Evolutionary conservation across 2,329 filamentous ascomycete species (phyloP).

Genomic region (Pestalotiopsis fici): DNA sequence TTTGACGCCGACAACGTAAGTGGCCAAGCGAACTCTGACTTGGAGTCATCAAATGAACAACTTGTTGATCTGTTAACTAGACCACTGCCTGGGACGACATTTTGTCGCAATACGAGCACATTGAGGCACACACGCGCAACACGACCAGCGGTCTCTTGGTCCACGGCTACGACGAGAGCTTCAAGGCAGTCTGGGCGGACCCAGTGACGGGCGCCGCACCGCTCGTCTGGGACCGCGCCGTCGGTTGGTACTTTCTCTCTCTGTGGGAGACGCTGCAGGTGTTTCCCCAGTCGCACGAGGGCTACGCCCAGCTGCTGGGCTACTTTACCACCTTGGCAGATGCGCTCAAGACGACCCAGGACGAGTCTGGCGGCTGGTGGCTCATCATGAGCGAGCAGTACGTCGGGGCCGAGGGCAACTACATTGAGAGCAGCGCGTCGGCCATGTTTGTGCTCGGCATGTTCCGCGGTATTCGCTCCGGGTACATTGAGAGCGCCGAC

Average conservation of each 20-base stretch:
- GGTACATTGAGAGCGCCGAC: slow-evolving; percentile 28
- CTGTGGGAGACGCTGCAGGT: slow-evolving; percentile 49
- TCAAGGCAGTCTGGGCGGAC: slow-evolving; percentile 48
- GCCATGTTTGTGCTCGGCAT: slow-evolving; percentile 59
- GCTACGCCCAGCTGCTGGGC: slow-evolving; percentile 34
- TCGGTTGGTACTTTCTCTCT: slow-evolving; percentile 52
- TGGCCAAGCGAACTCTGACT: background rate
- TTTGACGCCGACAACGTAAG: slow-evolving; percentile 35
- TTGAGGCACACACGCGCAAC: slow-evolving; percentile 41
- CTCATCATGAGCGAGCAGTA: slow-evolving; percentile 54
- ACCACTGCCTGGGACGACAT: slow-evolving; percentile 44
- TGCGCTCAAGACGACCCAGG: slow-evolving; percentile 42
- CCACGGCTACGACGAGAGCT: slow-evolving; percentile 53
- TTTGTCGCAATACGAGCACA: slow-evolving; percentile 40
- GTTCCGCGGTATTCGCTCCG: slow-evolving; percentile 44
- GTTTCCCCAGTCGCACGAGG: slow-evolving; percentile 35
- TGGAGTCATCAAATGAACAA: background rate
- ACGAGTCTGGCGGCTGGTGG: slow-evolving; percentile 56
- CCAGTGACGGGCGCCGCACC: slow-evolving; percentile 46
- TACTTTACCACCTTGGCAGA: slow-evolving; percentile 43
- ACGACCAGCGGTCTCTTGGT: slow-evolving; percentile 41
- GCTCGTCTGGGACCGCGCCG: slow-evolving; percentile 50
- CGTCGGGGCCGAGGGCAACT: slow-evolving; percentile 52
- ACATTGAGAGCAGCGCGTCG: slow-evolving; percentile 59
- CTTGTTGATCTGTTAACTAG: background rate